Percentiles rank a stretch among this genome's conserved stretches.
phyloP scores from a whole-genome alignment of 495 filamentous ascomycete genomes.

The Filosporella fistucella region DNA sequence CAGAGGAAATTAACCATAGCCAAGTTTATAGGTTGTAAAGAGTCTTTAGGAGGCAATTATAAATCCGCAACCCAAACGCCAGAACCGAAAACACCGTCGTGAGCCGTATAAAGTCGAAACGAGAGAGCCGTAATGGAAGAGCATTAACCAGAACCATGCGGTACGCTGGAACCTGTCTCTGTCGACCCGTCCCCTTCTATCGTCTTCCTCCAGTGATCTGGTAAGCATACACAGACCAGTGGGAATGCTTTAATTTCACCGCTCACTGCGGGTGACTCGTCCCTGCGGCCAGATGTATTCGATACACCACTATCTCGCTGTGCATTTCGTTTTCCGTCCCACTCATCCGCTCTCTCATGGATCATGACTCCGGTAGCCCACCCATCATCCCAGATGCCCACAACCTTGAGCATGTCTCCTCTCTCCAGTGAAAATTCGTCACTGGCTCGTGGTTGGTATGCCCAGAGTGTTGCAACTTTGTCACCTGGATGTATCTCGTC shows the following conservation, averaged over 20 bases:
- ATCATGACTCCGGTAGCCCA: conserved; percentile 94
- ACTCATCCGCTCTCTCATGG: conserved; percentile 81
- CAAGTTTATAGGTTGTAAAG: no score
- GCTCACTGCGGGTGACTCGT: conserved; percentile 59
- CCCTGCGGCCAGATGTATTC: conserved; percentile 63
- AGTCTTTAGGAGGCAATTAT: neutral
- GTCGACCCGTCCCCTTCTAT: conserved; percentile 79
- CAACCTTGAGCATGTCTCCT: conserved; percentile 97
- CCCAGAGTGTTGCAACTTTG: conserved; percentile 89
- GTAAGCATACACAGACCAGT: conserved; percentile 94
- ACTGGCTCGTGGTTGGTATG: conserved; percentile 86
- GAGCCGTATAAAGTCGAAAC: neutral
- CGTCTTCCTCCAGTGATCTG: conserved; percentile 95
- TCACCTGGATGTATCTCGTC: conserved; percentile 94
- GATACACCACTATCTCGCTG: conserved; percentile 94
- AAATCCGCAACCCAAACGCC: neutral
- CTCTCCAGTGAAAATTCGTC: conserved; percentile 94
- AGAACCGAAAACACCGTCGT: conserved; percentile 1
- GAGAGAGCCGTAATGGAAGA: conserved; percentile 11
- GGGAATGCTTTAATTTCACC: conserved; percentile 98
- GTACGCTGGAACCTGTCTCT: conserved; percentile 44
- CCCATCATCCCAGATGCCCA: conserved; percentile 99
- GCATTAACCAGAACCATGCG: conserved; percentile 10
- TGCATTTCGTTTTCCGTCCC: conserved; percentile 66
- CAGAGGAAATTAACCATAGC: no score